Base-by-base conservation (phyloP, 805 yeast genomes). In the Candida xiaguanensis region DNA sequence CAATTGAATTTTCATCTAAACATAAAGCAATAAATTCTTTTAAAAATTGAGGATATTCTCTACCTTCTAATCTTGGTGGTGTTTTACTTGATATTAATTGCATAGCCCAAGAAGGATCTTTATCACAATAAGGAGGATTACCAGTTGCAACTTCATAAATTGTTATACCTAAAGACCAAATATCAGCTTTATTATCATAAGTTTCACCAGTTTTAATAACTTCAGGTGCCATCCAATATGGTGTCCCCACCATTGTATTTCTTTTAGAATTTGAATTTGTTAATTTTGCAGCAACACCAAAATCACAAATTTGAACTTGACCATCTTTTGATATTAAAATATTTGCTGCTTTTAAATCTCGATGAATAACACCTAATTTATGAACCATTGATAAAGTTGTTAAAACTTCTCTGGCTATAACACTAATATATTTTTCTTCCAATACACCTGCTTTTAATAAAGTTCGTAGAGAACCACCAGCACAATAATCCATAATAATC, bases 151-250 rank as follows among this genome's bases (percentile, higher is more conserved):
- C 82, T 61, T 93, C 99, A 63, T 81, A 93, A 7, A 89, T 71
- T 0, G 99, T 91, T 44, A 93, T 87, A 12, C 99, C 99, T 34
- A 91, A 61, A 0, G 98, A 90, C 99, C 99, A 93, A 6, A 93
- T 86, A 60, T 93, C 99, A 1, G 95, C 99, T 61, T 83, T 90
- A 31, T 82, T 77, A 58, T 86, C 95, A 68, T 93, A 85, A 7
- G 82, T 75, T 12, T 83, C 85, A 29, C 95, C 95, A 59, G 91
- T 97, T 65, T 86, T 75, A 28, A 91, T 91, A 23, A 91, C 99
- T 59, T 91, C 99, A 0, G 99, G 99, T 0, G 99, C 97, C 99
- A 93, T 93, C 99, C 99, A 93, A 57, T 89, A 93, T 0, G 95
- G 95, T 0, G 95, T 85, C 6, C 95, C 95, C 0, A 96, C 98